Evolutionary conservation across 352 stramenopile genomes (phyloP).

Genomic region (Pythium insidiosum): DNA sequence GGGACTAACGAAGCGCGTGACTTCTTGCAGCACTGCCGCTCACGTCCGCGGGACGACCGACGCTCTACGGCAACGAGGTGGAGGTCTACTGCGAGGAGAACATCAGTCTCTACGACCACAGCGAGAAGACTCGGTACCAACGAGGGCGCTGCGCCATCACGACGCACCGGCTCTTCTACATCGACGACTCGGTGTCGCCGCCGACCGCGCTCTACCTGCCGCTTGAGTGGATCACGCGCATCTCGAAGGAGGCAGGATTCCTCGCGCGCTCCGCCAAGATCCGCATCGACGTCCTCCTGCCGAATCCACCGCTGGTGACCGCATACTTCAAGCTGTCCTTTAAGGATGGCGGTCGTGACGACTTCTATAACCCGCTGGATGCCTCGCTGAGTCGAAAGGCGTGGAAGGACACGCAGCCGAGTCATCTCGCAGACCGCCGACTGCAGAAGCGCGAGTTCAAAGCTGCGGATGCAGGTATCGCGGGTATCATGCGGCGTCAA

Average conservation of each 20-base stretch:
- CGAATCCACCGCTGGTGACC: slow-evolving; percentile 26
- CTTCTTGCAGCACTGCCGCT: slow-evolving; percentile 46
- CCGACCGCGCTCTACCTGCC: slow-evolving; percentile 59
- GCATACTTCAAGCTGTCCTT: slow-evolving; percentile 83
- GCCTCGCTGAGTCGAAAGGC: slow-evolving; percentile 55
- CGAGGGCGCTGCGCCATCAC: slow-evolving; percentile 72
- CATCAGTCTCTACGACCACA: slow-evolving; percentile 78
- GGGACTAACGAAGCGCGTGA: too few species aligned
- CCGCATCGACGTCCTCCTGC: slow-evolving; percentile 52
- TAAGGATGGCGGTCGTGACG: slow-evolving; percentile 76
- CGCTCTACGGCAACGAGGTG: slow-evolving; percentile 74
- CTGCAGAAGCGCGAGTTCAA: slow-evolving; percentile 78
- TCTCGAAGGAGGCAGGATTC: slow-evolving; percentile 78
- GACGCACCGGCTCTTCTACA: slow-evolving; percentile 81
- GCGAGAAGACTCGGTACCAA: slow-evolving; percentile 62
- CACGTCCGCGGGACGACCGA: slow-evolving; percentile 56
- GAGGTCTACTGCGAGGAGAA: slow-evolving; percentile 84
- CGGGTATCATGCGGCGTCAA: slow-evolving; percentile 70
- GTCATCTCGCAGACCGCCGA: slow-evolving; percentile 59
- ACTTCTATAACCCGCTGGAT: slow-evolving; percentile 75
- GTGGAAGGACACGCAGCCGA: slow-evolving; percentile 73
- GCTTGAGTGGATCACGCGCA: slow-evolving; percentile 59
- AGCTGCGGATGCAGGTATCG: slow-evolving; percentile 68
- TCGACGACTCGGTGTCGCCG: slow-evolving; percentile 43
- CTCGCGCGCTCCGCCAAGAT: slow-evolving; percentile 80